phyloP scores from a whole-genome alignment of 2,329 filamentous ascomycete genomes.

The Fusarium pseudocircinatum region DNA sequence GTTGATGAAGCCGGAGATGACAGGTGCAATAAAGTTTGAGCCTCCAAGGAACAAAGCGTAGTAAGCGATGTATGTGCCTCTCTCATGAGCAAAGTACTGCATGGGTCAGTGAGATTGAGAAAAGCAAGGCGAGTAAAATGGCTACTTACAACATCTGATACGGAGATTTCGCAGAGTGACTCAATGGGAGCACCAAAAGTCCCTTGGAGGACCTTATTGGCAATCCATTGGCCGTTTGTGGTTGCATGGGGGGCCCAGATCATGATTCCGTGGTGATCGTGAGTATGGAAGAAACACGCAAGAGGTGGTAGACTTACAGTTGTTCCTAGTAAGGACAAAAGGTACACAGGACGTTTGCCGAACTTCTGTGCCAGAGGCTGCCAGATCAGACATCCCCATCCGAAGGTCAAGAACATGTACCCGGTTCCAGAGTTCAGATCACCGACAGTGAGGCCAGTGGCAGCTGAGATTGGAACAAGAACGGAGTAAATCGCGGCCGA shows the following conservation, averaged over 20 bases:
- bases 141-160: neutral
- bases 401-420: neutral
- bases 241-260: neutral
- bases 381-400: neutral
- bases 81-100: neutral
- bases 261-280: neutral
- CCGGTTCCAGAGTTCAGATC: neutral
- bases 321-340: neutral
- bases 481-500: neutral
- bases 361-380: neutral
- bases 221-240: rapidly evolving
- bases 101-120: neutral
- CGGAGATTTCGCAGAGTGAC: neutral
- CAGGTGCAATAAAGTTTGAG: neutral
- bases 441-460: neutral
- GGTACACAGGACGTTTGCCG: neutral
- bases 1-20: neutral
- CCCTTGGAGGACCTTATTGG: neutral
- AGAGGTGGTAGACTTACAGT: neutral
- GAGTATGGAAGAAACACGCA: neutral
- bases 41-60: neutral
- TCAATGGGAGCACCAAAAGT: neutral
- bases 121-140: neutral
- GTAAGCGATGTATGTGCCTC: neutral
- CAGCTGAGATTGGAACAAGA: neutral